Base-by-base conservation (phyloP, 202 grass and related monocot genomes). In the Schoenoplectus triqueter region DNA sequence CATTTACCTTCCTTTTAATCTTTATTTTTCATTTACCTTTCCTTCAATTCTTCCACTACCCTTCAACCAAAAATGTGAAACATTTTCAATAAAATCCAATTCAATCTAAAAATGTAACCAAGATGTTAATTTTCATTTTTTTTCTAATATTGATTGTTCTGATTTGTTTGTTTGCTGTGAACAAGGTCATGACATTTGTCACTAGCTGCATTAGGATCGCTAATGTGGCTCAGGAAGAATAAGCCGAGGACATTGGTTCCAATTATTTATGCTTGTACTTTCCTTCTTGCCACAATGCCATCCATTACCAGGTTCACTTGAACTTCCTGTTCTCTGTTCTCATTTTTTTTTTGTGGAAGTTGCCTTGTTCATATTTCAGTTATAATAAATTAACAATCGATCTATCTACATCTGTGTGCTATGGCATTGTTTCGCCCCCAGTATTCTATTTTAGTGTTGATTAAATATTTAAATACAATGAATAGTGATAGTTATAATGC, bases 221-320 rank as follows among this genome's bases (percentile, higher is more conserved):
- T 99, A 89, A 96, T 99, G 93, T 99, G 96, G 93, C 87, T 99
- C 10, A 99, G 96, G 90, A 99, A 96, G 88, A 99, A 96, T 85
- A 99, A 99, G 49, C 96, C 96, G 65, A 96, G 68, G 64, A 92
- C 93, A 31, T 86, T 96, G 86, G 57, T 99, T 84, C 96, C 96
- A 81, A 92, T 96, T 56, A 96, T 99, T 83, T 99, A 99, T 92
- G 91, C 86, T n/a, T 99, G 96, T 85, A 93, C 92, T 79, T 65
- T 95, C 82, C 80, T 96, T 89, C 90, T 96, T 81, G 92, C 93
- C 85, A 99, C 91, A 64, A 99, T 99, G 96, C 93, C 96, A 75
- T 96, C 92, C 81, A 96, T 99, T 69, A 96, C 90, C 83, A 94
- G 96, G 96, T 95, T 82, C 86, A 68, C 64, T 39, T 74, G 47